Base-by-base conservation (phyloP, 2,329 filamentous ascomycete species). In the Ophioceras dolichostomum region DNA sequence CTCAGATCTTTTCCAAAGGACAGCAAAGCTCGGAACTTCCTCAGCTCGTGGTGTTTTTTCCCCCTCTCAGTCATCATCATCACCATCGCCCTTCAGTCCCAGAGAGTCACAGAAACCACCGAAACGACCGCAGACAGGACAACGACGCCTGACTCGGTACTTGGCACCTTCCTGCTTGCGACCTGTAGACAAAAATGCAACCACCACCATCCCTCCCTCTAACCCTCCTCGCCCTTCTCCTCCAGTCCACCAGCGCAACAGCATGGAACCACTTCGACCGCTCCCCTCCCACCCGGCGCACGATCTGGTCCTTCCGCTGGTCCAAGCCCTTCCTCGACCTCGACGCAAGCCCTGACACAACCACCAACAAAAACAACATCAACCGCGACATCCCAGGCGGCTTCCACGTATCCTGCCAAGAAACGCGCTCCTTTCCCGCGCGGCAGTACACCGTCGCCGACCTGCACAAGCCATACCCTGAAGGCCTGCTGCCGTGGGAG, bases 231-330 rank as follows among this genome's bases (percentile, higher is more conserved):
- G 10, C 30, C 29, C n/a, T 37, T 16, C 29, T 37, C 14, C 29
- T 22, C 19, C 10, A 16, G 9, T 9, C 21, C 5, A 5, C 29
- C 14, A 13, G 19, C 3, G 19, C 36, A 14, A 29, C 20, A 8
- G 36, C 36, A 18, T 37, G 36, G 36, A 29, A 37, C 29, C 36
- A 37, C 36, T 27, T 37, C 19, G 36, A 37, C 36, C 36, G 36
- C 20, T 24, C 29, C 9, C 36, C 31, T 16, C 36, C 36, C 10
- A 24, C n/a, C 8, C 36, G 22, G 28, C 36, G 36, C 36, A 32
- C 36, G 13, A 19, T 31, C 17, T 19, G 10, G n/a, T 18, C n/a
- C 29, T 37, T 37, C 28, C 28, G 36, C 27, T 37, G 36, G 36
- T 32, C 29, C 19, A 19, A 27, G 29, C 36, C 36, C 36, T 37